Evolutionary conservation across 768 basidiomycete genomes (phyloP).

Genomic region (Exsudoporus frostii): DNA sequence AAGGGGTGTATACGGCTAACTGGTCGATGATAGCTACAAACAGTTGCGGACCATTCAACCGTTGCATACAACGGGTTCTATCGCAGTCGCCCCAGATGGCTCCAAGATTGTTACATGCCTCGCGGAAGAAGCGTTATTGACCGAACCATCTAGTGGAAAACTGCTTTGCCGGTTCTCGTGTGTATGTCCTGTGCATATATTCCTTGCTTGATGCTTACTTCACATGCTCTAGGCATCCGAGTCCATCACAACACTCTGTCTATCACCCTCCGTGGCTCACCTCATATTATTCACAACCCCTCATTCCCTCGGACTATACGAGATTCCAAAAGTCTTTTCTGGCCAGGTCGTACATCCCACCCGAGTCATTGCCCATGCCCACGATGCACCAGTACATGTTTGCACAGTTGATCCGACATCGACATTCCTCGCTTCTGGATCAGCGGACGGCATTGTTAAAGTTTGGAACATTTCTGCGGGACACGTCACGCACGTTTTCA

Average conservation of each 20-base stretch:
- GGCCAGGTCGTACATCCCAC: conserved; percentile 60
- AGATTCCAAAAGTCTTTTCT: conserved; percentile 54
- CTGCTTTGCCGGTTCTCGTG: conserved; percentile 80
- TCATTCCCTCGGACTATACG: conserved; percentile 78
- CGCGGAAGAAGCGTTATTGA: conserved; percentile 79
- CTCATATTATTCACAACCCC: conserved; percentile 81
- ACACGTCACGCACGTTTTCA: conserved; percentile 91
- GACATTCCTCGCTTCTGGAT: conserved; percentile 90
- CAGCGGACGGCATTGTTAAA: conserved; percentile 95
- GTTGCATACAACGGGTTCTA: conserved; percentile 85
- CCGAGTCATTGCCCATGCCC: conserved; percentile 78
- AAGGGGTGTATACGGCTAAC: conserved; percentile 7
- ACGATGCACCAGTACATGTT: conserved; percentile 92
- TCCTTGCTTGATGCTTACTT: background rate
- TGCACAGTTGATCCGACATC: conserved; percentile 82
- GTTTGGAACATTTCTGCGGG: conserved; percentile 91
- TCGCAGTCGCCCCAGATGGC: conserved; percentile 77
- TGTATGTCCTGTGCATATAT: conserved; percentile 46
- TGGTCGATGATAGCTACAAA: conserved; percentile 55
- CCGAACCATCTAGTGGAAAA: conserved; percentile 69
- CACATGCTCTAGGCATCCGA: conserved; percentile 70
- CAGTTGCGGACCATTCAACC: conserved; percentile 71
- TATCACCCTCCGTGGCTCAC: conserved; percentile 71
- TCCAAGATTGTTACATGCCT: conserved; percentile 81
- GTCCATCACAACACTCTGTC: conserved; percentile 77